A percentile compares a stretch with the other conserved stretches of the same genome.
Conservation (phyloP, 768 basidiomycete species). For the Chalciporus piperatus region DNA sequence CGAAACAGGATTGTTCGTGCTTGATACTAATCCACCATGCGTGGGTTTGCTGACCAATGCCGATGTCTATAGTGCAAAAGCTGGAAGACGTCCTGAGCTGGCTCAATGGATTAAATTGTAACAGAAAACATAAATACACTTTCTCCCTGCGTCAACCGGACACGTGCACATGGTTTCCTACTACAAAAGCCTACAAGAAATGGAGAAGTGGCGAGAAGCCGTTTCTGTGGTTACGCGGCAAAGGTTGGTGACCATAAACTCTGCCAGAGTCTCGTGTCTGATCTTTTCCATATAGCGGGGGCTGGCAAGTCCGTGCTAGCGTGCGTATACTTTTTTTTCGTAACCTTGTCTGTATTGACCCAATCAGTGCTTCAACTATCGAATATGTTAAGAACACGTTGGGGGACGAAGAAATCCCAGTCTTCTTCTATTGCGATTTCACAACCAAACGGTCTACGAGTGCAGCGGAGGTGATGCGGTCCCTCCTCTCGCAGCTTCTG, state of each 20-base stretch:
- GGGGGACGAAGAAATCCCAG: background rate
- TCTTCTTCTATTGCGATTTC: slow-evolving; percentile 22
- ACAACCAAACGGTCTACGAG: slow-evolving; percentile 2
- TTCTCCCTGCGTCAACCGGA: slow-evolving; percentile 5
- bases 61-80: background rate
- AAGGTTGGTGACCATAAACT: slow-evolving; percentile 6
- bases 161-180: slow-evolving; percentile 13
- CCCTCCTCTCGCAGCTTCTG: slow-evolving; percentile 14
- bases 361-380: slow-evolving; percentile 2
- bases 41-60: background rate
- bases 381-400: background rate
- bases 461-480: slow-evolving; percentile 11
- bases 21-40: too few species aligned
- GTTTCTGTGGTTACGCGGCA: slow-evolving; percentile 17
- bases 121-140: slow-evolving; percentile 10
- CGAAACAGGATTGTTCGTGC: too few species aligned
- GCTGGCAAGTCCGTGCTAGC: slow-evolving; percentile 17
- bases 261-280: background rate
- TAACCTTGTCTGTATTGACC: too few species aligned
- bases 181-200: background rate
- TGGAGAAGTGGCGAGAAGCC: slow-evolving; percentile 2
- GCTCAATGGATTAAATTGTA: slow-evolving; percentile 12
- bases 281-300: slow-evolving; percentile 7
- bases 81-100: slow-evolving; percentile 9
- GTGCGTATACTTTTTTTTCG: slow-evolving; percentile 3